These are phyloP conservation scores for Thalia dealbata DNA, from an alignment of 176 grass and related monocot species.

Conservation along the genomic window DNA sequence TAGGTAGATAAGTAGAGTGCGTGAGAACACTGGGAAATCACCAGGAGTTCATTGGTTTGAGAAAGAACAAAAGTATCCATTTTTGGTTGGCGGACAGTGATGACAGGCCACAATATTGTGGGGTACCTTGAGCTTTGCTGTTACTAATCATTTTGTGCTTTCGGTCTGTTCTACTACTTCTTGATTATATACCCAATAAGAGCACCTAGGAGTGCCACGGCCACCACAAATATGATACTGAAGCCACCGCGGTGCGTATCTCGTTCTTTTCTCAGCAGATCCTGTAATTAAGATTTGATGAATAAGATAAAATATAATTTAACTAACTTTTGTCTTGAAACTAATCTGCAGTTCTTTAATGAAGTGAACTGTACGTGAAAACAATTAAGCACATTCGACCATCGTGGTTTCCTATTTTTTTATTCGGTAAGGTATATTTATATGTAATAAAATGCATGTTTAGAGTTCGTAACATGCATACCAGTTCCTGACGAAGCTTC, in stretches of 20 bases:
- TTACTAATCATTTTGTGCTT: neutral
- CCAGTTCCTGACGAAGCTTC: conserved; percentile 84
- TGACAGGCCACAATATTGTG: neutral
- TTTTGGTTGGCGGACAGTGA: neutral
- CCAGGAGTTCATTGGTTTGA: neutral
- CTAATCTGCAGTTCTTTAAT: neutral
- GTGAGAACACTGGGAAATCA: neutral
- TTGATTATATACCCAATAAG: conserved; percentile 70
- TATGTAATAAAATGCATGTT: neutral
- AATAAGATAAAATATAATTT: too few species aligned
- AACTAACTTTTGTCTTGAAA: too few species aligned
- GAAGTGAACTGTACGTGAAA: neutral
- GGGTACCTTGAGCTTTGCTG: neutral
- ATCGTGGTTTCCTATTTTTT: neutral
- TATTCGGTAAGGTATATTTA: neutral
- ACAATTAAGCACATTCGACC: neutral
- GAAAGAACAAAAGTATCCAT: neutral
- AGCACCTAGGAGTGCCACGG: conserved; percentile 61
- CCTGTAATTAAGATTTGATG: conserved; percentile 27
- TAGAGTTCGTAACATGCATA: conserved; percentile 26
- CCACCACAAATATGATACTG: conserved; percentile 69
- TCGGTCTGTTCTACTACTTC: conserved; percentile 44
- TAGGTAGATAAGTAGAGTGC: too few species aligned
- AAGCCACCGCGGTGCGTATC: conserved; percentile 37
- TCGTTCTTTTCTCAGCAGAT: conserved; percentile 64